These are phyloP conservation scores for Myxozyma nipponensis DNA, from an alignment of 805 yeast genomes.

Conservation along the genomic window DNA sequence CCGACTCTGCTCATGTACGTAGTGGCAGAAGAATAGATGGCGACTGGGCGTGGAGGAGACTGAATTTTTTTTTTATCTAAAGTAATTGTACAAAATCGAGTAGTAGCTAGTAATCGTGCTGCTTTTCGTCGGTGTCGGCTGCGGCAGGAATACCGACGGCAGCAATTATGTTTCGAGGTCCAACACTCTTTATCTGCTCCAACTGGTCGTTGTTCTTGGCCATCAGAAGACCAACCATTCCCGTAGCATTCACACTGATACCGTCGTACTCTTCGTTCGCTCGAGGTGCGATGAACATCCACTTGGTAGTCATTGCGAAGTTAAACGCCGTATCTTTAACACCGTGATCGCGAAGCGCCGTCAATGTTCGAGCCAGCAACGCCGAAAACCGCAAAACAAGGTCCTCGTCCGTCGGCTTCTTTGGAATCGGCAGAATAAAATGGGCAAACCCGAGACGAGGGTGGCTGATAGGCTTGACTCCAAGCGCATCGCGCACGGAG, in stretches of 20 bases:
- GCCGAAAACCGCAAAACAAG: constrained; percentile 68
- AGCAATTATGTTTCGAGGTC: constrained; percentile 48
- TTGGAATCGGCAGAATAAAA: constrained; percentile 63
- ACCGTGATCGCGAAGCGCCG: constrained; percentile 43
- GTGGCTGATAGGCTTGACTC: constrained; percentile 58
- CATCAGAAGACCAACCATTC: constrained; percentile 70
- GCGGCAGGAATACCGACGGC: constrained; percentile 59
- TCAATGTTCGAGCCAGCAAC: constrained; percentile 65
- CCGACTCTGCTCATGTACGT: no score
- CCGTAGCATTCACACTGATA: constrained; percentile 74
- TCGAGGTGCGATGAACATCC: constrained; percentile 88
- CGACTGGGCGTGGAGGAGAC: no score
- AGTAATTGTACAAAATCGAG: background rate
- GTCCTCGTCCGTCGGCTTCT: constrained; percentile 47
- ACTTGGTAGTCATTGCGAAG: constrained; percentile 71
- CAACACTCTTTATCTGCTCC: constrained; percentile 46
- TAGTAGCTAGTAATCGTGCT: constrained; percentile 22
- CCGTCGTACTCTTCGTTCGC: constrained; percentile 50
- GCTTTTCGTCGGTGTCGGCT: constrained; percentile 26
- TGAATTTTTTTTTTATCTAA: no score
- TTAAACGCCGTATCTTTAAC: constrained; percentile 62
- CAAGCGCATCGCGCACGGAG: constrained; percentile 12
- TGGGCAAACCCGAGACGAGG: constrained; percentile 73
- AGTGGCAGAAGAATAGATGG: no score
- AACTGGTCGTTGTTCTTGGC: constrained; percentile 61